A percentile compares a stretch with the other conserved stretches of the same genome.
phyloP scores from a whole-genome alignment of 2,329 filamentous ascomycete genomes.

The Cytospora leucostoma region DNA sequence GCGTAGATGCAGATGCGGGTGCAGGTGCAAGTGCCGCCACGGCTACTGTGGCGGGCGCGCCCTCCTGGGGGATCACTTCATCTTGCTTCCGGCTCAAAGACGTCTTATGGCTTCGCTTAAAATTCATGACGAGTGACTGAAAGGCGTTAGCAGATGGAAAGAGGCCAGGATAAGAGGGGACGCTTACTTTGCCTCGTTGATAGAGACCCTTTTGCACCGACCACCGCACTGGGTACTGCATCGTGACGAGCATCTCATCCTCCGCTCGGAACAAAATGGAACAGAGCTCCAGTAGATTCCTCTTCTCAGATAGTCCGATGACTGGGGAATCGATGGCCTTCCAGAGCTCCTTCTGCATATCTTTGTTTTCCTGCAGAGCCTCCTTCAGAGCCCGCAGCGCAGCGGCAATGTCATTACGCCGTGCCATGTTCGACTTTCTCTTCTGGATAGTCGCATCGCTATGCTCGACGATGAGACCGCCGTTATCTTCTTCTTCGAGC shows the following conservation, averaged over 20 bases:
- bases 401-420: constrained; percentile 49
- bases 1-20: not conserved
- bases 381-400: constrained; percentile 51
- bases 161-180: not conserved
- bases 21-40: not conserved
- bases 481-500: constrained; percentile 36
- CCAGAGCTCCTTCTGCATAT: constrained; percentile 51
- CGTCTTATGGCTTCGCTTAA: constrained; percentile 30
- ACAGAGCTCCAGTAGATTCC: constrained; percentile 54
- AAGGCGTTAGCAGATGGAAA: constrained; percentile 12
- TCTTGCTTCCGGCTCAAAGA: constrained; percentile 52
- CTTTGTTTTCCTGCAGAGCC: constrained; percentile 47
- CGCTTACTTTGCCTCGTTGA: constrained; percentile 22
- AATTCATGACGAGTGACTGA: constrained; percentile 28
- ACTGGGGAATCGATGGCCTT: constrained; percentile 49
- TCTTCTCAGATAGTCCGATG: constrained; percentile 50
- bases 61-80: constrained; percentile 30
- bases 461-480: constrained; percentile 51
- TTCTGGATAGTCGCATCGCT: constrained; percentile 46
- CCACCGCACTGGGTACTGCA: constrained; percentile 52
- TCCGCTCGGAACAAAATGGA: constrained; percentile 52
- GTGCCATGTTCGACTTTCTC: constrained; percentile 49
- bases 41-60: not conserved
- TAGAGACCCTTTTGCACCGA: constrained; percentile 32
- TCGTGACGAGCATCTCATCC: constrained; percentile 46